A percentile compares a stretch with the other conserved stretches of the same genome.
Evolutionary conservation across 2,329 filamentous ascomycete species (phyloP).

Genomic region (Nigrospora osmanthi): DNA sequence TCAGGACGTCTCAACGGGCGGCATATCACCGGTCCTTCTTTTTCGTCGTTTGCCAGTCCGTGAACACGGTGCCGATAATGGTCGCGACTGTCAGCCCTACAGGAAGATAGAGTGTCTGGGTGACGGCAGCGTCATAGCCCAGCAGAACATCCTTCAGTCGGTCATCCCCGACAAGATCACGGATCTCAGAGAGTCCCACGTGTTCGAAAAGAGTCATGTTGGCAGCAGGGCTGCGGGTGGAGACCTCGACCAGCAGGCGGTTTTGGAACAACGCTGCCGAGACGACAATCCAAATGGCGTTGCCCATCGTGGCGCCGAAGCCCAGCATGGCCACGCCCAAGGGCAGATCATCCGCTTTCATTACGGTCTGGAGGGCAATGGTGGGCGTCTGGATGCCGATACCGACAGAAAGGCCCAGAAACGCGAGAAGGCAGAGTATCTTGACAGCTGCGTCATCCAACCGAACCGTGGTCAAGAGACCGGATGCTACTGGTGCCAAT

Average conservation of each 20-base stretch:
- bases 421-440: too few relatives aligned
- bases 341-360: not conserved
- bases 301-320: conserved; percentile 6
- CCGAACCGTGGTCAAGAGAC: too few relatives aligned
- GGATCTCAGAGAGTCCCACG: too few relatives aligned
- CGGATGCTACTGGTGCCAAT: too few relatives aligned
- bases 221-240: not conserved
- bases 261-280: conserved; percentile 6
- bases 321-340: conserved; percentile 1
- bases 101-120: conserved; percentile 6
- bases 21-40: too few relatives aligned
- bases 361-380: too few relatives aligned
- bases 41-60: too few relatives aligned
- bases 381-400: too few relatives aligned
- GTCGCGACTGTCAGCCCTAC: conserved; percentile 3
- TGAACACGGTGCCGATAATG: not conserved
- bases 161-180: not conserved
- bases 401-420: too few relatives aligned
- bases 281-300: conserved; percentile 6
- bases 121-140: conserved; percentile 7
- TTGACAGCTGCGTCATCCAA: too few relatives aligned
- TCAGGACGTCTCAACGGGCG: too few relatives aligned
- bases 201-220: not conserved
- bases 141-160: conserved; percentile 7
- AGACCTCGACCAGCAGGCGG: conserved; percentile 4